Base-by-base conservation (phyloP, 495 filamentous ascomycete species). In the Lasiosphaeria hispida region DNA sequence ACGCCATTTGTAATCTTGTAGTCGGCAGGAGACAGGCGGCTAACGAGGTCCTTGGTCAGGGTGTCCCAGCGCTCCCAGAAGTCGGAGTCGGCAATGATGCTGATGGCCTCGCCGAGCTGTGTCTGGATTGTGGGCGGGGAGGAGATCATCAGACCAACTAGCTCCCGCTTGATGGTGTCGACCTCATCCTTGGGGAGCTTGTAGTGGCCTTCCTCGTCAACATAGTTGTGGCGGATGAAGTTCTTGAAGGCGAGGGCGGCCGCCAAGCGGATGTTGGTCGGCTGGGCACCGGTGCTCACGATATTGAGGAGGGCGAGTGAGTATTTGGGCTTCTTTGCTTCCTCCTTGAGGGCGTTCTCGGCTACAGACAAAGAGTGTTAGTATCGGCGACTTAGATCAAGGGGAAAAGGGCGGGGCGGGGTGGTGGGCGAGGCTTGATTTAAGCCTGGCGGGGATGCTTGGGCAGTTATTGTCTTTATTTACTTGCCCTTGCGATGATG, bases 211-310 rank as follows among this genome's bases (percentile, higher is more conserved):
- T 97, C 90, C 66, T 96, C 93, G 72, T 97, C 64, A 18, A 87
- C 87, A 84, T 91, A 97, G 79, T 90, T 94, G 62, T 88, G 82
- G 74, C 86, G 88, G 65, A 99, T 91, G 69, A 93, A 92, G 75
- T 99, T 99, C 76, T 99, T 99, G 82, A 99, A 97, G 77, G 86
- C 95, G 45, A 99, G 80, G 30, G 94, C 91, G 65, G 89, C 88
- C n/a, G 94, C 83, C 43, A 97, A 87, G 23, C 95, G 86, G 61
- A 86, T 91, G 64, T 90, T 91, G 48, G 76, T 71, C 8, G 88
- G 84, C 58, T 84, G 83, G 23, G 76, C 70, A 17, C 85, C 84
- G 60, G 85, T 81, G 17, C 89, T 90, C 50, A 95, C 91, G 67
- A 97, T 91, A 54, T 89, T 89, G 23, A 99, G 85, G 37, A 99